Conservation (phyloP, 148 eudicot species). For the Talinum fruticosum region DNA sequence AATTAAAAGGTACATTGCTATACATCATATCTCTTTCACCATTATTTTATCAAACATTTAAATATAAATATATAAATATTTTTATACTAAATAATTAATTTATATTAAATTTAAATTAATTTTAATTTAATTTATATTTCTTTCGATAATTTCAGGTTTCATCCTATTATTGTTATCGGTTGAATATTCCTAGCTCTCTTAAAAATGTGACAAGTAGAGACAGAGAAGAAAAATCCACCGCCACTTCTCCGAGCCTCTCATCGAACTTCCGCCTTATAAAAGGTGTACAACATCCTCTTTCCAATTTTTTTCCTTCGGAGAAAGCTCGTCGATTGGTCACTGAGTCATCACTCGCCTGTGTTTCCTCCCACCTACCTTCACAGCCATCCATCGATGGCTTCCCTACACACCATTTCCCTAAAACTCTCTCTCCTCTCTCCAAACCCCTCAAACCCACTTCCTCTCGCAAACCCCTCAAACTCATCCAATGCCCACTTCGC, state of each 20-base stretch:
- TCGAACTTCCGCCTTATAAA: neutral
- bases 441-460: conserved; percentile 22
- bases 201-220: neutral
- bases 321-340: neutral
- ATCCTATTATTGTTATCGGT: no score
- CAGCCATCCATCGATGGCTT: conserved; percentile 24
- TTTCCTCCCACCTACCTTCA: neutral
- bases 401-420: conserved; percentile 21
- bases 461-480: neutral
- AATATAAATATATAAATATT: no score
- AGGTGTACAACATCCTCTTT: neutral
- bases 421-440: neutral
- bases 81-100: no score
- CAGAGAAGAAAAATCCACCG: neutral
- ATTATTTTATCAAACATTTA: no score
- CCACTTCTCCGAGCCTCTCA: neutral
- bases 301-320: neutral
- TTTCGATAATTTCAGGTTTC: no score
- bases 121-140: no score
- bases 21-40: no score
- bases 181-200: no score
- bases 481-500: neutral
- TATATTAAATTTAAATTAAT: no score
- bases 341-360: neutral
- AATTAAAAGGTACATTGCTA: no score